These are phyloP conservation scores for Salix suchowensis DNA, from an alignment of 345 rosid genomes.

Conservation along the genomic window DNA sequence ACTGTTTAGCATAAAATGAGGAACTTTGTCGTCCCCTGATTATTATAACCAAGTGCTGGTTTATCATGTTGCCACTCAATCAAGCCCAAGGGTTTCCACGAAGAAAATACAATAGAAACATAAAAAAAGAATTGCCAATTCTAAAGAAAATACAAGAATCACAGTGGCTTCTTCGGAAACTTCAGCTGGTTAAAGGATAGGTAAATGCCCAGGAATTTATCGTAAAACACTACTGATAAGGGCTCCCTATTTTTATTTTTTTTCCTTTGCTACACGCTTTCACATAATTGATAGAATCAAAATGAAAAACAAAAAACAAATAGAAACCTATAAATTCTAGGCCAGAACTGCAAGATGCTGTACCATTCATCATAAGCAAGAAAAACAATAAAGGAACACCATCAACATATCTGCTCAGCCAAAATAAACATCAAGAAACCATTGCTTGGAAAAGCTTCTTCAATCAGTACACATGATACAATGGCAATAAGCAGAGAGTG, in stretches of 20 bases:
- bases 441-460: neutral
- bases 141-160: neutral
- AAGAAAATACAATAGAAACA: neutral
- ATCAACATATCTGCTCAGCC: neutral
- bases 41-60: neutral
- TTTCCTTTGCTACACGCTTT: neutral
- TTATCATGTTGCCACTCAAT: neutral
- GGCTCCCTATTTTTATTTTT: neutral
- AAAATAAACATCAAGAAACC: neutral
- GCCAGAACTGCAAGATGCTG: neutral
- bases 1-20: constrained; percentile 9
- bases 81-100: neutral
- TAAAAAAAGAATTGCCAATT: neutral
- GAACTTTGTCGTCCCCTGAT: neutral
- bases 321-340: neutral
- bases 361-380: neutral
- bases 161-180: neutral
- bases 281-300: neutral
- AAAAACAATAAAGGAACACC: neutral
- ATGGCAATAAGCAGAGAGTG: neutral
- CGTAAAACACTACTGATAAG: neutral
- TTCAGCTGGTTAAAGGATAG: neutral
- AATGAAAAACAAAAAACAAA: neutral
- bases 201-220: neutral
- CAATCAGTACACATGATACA: neutral